A percentile compares a stretch with the other conserved stretches of the same genome.
These are phyloP conservation scores for Trametes cingulata DNA, from an alignment of 768 basidiomycete genomes.

Conservation along the genomic window DNA sequence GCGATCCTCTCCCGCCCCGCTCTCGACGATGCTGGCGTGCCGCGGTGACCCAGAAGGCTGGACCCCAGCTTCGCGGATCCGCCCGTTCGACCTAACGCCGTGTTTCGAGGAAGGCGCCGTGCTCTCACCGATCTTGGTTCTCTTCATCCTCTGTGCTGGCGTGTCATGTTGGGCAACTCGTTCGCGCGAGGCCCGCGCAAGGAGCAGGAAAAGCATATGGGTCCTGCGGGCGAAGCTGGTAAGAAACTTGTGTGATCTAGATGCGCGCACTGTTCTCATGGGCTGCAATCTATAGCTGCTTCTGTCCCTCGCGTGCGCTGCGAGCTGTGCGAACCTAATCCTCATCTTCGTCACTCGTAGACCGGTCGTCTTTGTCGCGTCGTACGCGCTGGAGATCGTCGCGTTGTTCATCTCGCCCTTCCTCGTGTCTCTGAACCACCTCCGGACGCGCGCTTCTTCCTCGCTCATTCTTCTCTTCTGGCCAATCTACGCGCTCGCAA, in stretches of 20 bases:
- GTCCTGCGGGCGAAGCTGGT: slow-evolving; percentile 69
- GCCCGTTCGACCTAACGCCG: slow-evolving; percentile 75
- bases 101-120: slow-evolving; percentile 81
- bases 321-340: slow-evolving; percentile 46
- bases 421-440: slow-evolving; percentile 70
- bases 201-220: slow-evolving; percentile 50
- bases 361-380: slow-evolving; percentile 47
- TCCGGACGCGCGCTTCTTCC: slow-evolving; percentile 68
- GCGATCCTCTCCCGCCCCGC: slow-evolving; percentile 24
- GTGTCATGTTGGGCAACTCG: slow-evolving; percentile 38
- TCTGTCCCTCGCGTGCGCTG: slow-evolving; percentile 46
- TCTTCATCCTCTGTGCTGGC: slow-evolving; percentile 46
- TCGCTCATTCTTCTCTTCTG: slow-evolving; percentile 78
- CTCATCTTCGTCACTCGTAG: slow-evolving; percentile 39
- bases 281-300: slow-evolving; percentile 40
- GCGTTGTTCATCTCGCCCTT: slow-evolving; percentile 48
- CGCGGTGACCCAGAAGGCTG: slow-evolving; percentile 69
- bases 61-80: slow-evolving; percentile 52
- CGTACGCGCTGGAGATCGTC: slow-evolving; percentile 59
- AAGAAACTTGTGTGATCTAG: slow-evolving; percentile 27
- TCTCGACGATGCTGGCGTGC: slow-evolving; percentile 16
- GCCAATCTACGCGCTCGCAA: slow-evolving; percentile 59
- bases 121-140: slow-evolving; percentile 51
- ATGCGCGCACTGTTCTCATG: neutral
- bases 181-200: slow-evolving; percentile 29